Evolutionary conservation across 108 stramenopile genomes (phyloP).

Genomic region (Chaetoceros tenuissimus): DNA sequence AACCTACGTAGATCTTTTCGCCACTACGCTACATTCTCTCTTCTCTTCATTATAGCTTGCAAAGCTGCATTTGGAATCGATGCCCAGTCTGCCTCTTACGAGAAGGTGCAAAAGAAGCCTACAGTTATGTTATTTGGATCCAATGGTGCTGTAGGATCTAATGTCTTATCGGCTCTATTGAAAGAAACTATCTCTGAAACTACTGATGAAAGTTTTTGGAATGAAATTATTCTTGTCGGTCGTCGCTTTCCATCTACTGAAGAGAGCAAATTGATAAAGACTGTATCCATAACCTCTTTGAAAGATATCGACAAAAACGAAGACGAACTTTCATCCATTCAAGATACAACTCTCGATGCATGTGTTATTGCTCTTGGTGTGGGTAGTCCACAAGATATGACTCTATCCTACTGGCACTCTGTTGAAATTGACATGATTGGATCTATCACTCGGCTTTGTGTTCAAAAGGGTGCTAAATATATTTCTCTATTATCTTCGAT

Average conservation of each 20-base stretch:
- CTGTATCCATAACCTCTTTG: not conserved
- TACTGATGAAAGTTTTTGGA: not conserved
- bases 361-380: conserved; percentile 15
- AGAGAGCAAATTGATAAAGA: not conserved
- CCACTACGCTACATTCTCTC: no score
- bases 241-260: conserved; percentile 6
- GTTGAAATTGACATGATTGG: conserved; percentile 8
- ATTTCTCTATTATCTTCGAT: conserved; percentile 7
- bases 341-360: conserved; percentile 9
- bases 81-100: no score
- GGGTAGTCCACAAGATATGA: conserved; percentile 4
- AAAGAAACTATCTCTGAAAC: no score
- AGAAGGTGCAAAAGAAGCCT: no score
- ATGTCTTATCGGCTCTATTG: conserved; percentile 5
- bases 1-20: no score
- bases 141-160: conserved; percentile 14
- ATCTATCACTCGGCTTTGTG: conserved; percentile 13
- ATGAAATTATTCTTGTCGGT: conserved; percentile 13
- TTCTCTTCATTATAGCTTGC: no score
- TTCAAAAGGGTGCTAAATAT: not conserved
- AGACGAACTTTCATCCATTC: no score
- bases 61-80: no score
- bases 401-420: conserved; percentile 7
- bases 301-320: conserved; percentile 6
- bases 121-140: conserved; percentile 19